Evolutionary conservation across 257 asterid genomes (phyloP).

Genomic region (Solanum microdontum): DNA sequence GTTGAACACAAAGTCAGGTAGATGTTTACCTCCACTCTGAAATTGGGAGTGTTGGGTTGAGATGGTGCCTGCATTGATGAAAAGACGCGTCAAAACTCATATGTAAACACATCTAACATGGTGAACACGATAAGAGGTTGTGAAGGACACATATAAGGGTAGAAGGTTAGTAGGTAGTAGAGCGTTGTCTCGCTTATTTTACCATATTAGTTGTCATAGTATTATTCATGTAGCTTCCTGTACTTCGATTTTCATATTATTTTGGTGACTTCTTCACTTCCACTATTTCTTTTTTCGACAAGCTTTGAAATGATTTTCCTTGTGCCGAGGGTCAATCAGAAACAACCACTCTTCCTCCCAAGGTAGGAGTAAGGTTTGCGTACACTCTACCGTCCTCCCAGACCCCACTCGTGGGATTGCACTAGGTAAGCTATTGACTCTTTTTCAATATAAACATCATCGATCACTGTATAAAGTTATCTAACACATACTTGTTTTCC

Average conservation of each 20-base stretch:
- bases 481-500: not conserved
- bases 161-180: not conserved
- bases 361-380: not conserved
- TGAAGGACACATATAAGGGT: not conserved
- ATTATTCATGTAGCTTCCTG: not conserved
- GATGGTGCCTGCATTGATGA: constrained; percentile 24
- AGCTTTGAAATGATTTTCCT: not conserved
- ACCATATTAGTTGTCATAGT: not conserved
- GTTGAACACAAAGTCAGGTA: not conserved
- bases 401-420: not conserved
- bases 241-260: not conserved
- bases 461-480: not conserved
- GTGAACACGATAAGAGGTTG: not conserved
- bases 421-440: not conserved
- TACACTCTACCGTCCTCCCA: not conserved
- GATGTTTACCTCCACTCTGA: constrained; percentile 49
- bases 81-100: not conserved
- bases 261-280: not conserved
- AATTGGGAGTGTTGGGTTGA: constrained; percentile 10
- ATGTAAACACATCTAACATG: not conserved
- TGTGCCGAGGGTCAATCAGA: not conserved
- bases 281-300: not conserved
- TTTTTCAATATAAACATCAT: not conserved
- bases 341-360: not conserved
- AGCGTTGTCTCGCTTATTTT: not conserved